Conservation (phyloP, 306 rosid genomes). For the Dryas octopetala region DNA sequence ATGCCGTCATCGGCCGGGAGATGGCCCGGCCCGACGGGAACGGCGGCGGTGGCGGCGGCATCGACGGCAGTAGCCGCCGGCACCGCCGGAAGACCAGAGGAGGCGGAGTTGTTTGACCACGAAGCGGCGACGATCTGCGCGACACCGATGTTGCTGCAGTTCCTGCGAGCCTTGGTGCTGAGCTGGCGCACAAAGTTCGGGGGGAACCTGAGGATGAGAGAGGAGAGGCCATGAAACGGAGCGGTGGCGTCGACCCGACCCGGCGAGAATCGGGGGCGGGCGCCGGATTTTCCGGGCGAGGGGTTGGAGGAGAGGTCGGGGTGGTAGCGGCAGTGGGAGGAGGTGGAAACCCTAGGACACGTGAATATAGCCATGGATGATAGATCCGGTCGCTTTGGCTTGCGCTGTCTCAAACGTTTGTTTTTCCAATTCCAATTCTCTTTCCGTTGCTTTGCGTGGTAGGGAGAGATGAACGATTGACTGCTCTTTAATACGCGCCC, state of each 20-base stretch:
- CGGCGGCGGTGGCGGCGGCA: conserved; percentile 48
- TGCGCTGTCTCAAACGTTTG: too few relatives aligned
- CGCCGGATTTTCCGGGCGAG: conserved; percentile 27
- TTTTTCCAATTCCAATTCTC: too few relatives aligned
- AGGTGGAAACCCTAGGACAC: conserved; percentile 35
- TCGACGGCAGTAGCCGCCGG: conserved; percentile 54
- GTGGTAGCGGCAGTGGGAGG: conserved; percentile 50
- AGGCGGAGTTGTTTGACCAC: conserved; percentile 69
- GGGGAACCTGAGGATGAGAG: conserved; percentile 66
- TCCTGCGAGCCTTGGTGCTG: conserved; percentile 88
- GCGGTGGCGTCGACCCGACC: conserved; percentile 16
- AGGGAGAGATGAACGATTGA: too few relatives aligned
- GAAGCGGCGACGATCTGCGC: conserved; percentile 99
- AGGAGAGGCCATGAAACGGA: conserved; percentile 36
- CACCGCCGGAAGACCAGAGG: conserved; percentile 36
- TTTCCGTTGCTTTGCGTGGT: too few relatives aligned
- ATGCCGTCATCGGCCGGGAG: conserved; percentile 43
- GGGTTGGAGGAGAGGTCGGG: conserved; percentile 44
- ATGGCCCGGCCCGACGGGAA: conserved; percentile 38
- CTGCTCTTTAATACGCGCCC: too few relatives aligned
- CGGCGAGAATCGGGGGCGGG: conserved; percentile 15
- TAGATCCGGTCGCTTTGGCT: too few relatives aligned
- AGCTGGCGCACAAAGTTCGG: conserved; percentile 92
- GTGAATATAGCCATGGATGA: conserved; percentile 51
- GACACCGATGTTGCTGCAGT: conserved; percentile 97